A percentile compares a stretch with the other conserved stretches of the same genome.
phyloP scores from a whole-genome alignment of 1,139 yeast genomes.

The Taphrina pruni region DNA sequence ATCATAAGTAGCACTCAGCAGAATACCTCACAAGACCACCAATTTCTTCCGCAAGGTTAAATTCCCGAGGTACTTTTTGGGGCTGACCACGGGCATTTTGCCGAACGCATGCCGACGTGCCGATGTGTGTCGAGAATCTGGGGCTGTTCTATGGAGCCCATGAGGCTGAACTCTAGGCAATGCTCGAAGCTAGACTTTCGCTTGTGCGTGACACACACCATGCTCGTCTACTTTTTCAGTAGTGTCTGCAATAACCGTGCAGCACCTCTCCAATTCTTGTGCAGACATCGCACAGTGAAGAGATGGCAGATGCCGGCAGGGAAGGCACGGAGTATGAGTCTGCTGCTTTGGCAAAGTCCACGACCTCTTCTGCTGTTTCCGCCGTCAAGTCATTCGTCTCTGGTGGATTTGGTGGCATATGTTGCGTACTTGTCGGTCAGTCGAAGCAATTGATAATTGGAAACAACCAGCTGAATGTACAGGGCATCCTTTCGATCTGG shows the following conservation, averaged over 20 bases:
- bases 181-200: not conserved
- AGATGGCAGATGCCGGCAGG: slow-evolving; percentile 26
- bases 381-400: slow-evolving; percentile 74
- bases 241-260: no score
- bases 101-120: not conserved
- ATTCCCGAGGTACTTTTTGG: not conserved
- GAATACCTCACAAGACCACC: no score
- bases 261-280: not conserved
- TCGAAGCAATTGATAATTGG: not conserved
- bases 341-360: not conserved
- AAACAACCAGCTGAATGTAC: not conserved
- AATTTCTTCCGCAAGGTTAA: no score
- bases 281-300: no score
- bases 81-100: not conserved
- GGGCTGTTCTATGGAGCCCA: slow-evolving; percentile 8
- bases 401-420: slow-evolving; percentile 85
- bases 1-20: no score
- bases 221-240: not conserved
- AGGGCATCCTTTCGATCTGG: slow-evolving; percentile 85
- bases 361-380: slow-evolving; percentile 27
- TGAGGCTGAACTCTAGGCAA: slow-evolving; percentile 4
- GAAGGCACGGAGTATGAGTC: slow-evolving; percentile 31
- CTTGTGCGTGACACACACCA: not conserved
- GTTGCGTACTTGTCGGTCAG: slow-evolving; percentile 83
- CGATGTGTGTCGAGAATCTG: not conserved